phyloP scores from a whole-genome alignment of 2,329 filamentous ascomycete genomes.

The Neonectria faginata region DNA sequence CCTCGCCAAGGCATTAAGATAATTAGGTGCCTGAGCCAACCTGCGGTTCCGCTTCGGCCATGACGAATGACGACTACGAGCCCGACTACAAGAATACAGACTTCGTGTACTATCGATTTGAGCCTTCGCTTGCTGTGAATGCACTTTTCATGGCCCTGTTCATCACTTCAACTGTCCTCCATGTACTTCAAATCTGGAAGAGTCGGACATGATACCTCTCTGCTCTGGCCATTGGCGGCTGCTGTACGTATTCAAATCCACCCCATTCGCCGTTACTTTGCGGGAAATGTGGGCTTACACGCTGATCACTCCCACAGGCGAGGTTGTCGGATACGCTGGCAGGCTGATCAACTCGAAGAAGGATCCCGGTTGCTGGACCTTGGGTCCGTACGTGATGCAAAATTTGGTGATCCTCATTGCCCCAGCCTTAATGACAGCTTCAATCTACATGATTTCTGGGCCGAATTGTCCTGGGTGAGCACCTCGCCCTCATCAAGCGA shows the following conservation, averaged over 20 bases:
- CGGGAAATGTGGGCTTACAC: not conserved
- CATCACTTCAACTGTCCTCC: slow-evolving; percentile 19
- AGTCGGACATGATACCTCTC: not conserved
- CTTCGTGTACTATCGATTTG: slow-evolving; percentile 42
- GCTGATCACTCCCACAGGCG: slow-evolving; percentile 32
- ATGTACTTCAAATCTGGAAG: slow-evolving; percentile 40
- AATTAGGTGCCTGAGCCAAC: no score
- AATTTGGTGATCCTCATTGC: slow-evolving; percentile 43
- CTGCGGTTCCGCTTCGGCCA: slow-evolving; percentile 1
- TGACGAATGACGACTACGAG: slow-evolving; percentile 29
- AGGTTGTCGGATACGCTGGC: slow-evolving; percentile 57
- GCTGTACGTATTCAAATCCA: not conserved
- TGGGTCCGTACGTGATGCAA: slow-evolving; percentile 56
- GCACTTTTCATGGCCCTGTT: not conserved
- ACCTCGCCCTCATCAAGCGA: no score
- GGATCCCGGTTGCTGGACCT: slow-evolving; percentile 50
- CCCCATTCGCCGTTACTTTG: no score
- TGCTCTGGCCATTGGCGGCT: no score
- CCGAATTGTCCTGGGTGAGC: no score
- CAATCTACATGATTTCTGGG: no score
- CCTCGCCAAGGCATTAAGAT: no score
- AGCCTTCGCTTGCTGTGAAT: slow-evolving; percentile 38
- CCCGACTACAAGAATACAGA: slow-evolving; percentile 39
- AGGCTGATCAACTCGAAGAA: slow-evolving; percentile 57
- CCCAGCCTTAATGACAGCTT: no score